Evolutionary conservation across 371 early-diverging fungal species (phyloP), one percentile per base, ranked within the genome.

Genomic region (Mucor piriformis): DNA sequence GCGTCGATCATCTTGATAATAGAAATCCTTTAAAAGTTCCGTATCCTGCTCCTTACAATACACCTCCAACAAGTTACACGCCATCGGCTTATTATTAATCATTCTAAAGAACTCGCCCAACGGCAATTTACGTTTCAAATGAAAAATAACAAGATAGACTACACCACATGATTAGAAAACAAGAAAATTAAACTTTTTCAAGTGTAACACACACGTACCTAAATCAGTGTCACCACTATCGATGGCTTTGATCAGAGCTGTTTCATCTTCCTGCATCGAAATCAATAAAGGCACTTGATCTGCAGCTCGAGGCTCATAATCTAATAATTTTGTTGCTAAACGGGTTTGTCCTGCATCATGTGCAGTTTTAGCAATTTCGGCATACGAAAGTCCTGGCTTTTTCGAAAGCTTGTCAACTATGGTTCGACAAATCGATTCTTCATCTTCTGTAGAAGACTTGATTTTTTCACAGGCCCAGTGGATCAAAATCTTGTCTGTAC

Each of bases 391-490:
- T 3, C 91, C 90, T 3, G 88, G 83, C 35, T 85, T 83, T 23
- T 86, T 81, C 2, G 83, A 68, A 0, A 97, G 76, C 51, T 93
- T 93, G 8, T 89, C 88, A 1, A 91, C 84, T 34, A 98, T 88
- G 24, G 87, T 73, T 13, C 88, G 82, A 57, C 88, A 91, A 13
- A 95, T 78, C 2, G 89, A 79, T 18, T 94, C 94, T 51, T 97
- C 96, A 61, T 94, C 94, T 23, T 93, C 91, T 0, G 83, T 85
- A 0, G 94, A 89, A 0, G 83, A 73, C 65, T 91, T 93, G 60
- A 97, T 91, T 87, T 97, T 96, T 61, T 91, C 85, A 59, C 95
- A 94, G 0, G 97, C 99, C 99, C 99, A 98, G 65, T 96, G 93
- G 25, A 95, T 89, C 18, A 95, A 69, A 24, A 96, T 92, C 29